phyloP scores from a whole-genome alignment of 1,284 basidiomycete species.

The Violaceomyces palustris region DNA sequence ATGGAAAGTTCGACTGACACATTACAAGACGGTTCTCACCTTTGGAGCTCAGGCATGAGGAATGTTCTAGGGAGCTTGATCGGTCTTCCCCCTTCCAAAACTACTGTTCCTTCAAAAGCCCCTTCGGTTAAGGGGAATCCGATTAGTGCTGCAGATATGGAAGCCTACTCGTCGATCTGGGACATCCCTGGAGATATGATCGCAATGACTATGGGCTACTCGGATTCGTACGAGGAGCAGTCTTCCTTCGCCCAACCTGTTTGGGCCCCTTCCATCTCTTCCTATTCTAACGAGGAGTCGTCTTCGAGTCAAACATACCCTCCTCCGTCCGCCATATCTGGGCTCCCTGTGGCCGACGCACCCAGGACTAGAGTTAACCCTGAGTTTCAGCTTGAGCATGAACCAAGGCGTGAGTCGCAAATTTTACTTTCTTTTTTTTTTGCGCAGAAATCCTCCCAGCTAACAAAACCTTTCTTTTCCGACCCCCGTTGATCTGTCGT shows the following conservation, averaged over 20 bases:
- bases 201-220: slow-evolving; percentile 29
- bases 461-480: no score
- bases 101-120: not conserved
- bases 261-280: not conserved
- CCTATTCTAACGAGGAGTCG: not conserved
- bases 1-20: no score
- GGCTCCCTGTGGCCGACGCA: not conserved
- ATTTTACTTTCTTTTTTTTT: no score
- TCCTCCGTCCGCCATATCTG: not conserved
- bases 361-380: not conserved
- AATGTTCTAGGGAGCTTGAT: slow-evolving; percentile 27
- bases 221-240: slow-evolving; percentile 16
- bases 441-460: no score
- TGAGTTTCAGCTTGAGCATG: not conserved
- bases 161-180: slow-evolving; percentile 26
- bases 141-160: slow-evolving; percentile 18
- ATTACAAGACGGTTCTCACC: slow-evolving; percentile 20
- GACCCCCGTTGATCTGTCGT: no score
- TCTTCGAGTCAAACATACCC: no score
- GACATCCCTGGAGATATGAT: slow-evolving; percentile 24
- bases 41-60: slow-evolving; percentile 30
- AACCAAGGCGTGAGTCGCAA: no score
- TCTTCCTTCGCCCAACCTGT: slow-evolving; percentile 3
- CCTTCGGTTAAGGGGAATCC: slow-evolving; percentile 1
- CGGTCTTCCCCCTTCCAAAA: slow-evolving; percentile 16